Evolutionary conservation across 192 early-diverging fungal species (phyloP).

Genomic region (Backusella australiensis): DNA sequence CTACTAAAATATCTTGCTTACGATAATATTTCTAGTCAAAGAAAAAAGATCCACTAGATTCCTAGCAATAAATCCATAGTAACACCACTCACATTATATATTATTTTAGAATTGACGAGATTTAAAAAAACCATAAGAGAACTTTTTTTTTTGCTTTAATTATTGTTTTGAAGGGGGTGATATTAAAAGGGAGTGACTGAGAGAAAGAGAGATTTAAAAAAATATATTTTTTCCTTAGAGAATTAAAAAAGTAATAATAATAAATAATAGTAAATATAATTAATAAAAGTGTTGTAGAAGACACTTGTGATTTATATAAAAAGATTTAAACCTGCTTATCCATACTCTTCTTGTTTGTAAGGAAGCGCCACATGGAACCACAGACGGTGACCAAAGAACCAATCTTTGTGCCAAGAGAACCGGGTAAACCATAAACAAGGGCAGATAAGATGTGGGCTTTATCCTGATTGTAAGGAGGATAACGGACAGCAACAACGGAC

Average conservation of each 20-base stretch:
- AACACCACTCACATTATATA: no score
- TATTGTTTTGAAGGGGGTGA: neutral
- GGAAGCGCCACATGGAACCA: neutral
- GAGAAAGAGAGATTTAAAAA: neutral
- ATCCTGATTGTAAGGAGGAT: slow-evolving; percentile 35
- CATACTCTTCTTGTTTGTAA: neutral
- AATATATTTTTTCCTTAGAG: neutral
- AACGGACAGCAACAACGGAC: slow-evolving; percentile 28
- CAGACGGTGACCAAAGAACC: neutral
- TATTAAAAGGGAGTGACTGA: neutral
- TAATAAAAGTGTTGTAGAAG: neutral
- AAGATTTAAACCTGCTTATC: neutral
- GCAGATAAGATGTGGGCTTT: slow-evolving; percentile 15
- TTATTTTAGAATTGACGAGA: neutral
- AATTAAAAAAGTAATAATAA: neutral
- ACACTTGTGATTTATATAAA: neutral
- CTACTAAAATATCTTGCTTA: no score
- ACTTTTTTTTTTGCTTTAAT: neutral
- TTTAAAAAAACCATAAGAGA: neutral
- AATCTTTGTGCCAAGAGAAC: slow-evolving; percentile 8
- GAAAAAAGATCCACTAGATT: no score
- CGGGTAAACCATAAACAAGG: slow-evolving; percentile 25
- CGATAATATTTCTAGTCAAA: no score
- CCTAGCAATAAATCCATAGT: no score
- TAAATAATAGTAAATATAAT: neutral